Evolutionary conservation across 129 eudicot genomes (phyloP).

Genomic region (Flaveria robusta): DNA sequence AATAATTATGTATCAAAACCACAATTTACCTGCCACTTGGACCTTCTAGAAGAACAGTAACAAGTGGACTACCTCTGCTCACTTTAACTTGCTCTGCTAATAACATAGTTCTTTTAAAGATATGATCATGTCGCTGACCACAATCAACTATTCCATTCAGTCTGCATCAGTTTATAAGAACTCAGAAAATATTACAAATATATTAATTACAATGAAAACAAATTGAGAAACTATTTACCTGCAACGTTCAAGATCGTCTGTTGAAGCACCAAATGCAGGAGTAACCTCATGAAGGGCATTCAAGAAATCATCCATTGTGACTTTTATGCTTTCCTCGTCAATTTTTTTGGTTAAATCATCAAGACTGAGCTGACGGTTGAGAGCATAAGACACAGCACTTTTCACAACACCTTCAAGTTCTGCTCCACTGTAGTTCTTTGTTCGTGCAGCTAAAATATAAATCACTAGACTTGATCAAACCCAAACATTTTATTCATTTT

Average conservation of each 20-base stretch:
- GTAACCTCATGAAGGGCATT: constrained; percentile 82
- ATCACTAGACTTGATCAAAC: constrained; percentile 9
- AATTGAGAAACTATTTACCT: constrained; percentile 47
- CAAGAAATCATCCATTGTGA: constrained; percentile 93
- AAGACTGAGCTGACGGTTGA: constrained; percentile 81
- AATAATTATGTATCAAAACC: neutral
- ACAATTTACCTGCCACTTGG: constrained; percentile 90
- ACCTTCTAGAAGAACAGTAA: constrained; percentile 95
- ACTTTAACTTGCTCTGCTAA: constrained; percentile 93
- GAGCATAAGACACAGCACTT: constrained; percentile 97
- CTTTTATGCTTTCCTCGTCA: constrained; percentile 90
- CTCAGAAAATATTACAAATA: neutral
- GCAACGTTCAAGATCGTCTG: constrained; percentile 92
- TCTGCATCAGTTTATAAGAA: constrained; percentile 48
- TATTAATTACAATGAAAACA: neutral
- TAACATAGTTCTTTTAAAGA: constrained; percentile 80
- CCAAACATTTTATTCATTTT: neutral
- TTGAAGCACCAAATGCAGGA: constrained; percentile 97
- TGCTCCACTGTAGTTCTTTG: constrained; percentile 98
- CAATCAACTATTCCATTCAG: constrained; percentile 93
- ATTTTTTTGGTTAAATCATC: constrained; percentile 89
- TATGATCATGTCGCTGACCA: constrained; percentile 85
- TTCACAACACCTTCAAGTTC: constrained; percentile 99
- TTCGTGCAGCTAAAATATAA: constrained; percentile 72
- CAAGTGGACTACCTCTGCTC: constrained; percentile 91